Percentiles rank a stretch among this genome's conserved stretches.
phyloP scores from a whole-genome alignment of 148 eudicot species.

The Suaeda aralocaspica region DNA sequence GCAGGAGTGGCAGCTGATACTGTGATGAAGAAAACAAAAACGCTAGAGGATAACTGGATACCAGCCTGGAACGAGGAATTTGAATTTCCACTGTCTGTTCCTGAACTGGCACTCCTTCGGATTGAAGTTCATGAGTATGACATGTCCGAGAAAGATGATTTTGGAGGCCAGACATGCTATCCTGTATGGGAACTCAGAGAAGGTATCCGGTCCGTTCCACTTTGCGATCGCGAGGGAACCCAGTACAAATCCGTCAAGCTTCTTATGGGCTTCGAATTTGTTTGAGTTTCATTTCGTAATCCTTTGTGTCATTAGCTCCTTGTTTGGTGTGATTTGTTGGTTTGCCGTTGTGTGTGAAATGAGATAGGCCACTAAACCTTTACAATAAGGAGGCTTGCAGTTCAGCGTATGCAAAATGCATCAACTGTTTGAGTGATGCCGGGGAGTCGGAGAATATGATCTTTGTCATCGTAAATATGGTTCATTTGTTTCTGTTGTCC shows the following conservation, averaged over 20 bases:
- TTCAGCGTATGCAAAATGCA: not conserved
- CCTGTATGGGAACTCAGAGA: slow-evolving; percentile 37
- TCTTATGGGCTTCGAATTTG: slow-evolving; percentile 26
- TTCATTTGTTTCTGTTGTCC: not conserved
- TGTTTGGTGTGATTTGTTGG: slow-evolving; percentile 6
- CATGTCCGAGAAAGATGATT: slow-evolving; percentile 37
- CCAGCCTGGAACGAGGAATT: slow-evolving; percentile 38
- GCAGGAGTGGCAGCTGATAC: slow-evolving; percentile 32
- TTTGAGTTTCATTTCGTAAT: slow-evolving; percentile 4
- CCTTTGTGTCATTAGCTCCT: not conserved
- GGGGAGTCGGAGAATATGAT: not conserved
- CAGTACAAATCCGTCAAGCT: slow-evolving; percentile 32
- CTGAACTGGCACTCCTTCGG: slow-evolving; percentile 35
- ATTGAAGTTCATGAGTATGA: slow-evolving; percentile 38
- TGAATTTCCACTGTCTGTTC: slow-evolving; percentile 28
- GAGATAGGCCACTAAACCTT: not conserved
- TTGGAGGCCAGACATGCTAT: slow-evolving; percentile 35
- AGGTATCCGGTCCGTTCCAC: slow-evolving; percentile 34
- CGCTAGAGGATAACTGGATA: slow-evolving; percentile 36
- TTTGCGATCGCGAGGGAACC: slow-evolving; percentile 26
- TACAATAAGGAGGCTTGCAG: slow-evolving; percentile 1
- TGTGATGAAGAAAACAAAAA: slow-evolving; percentile 31
- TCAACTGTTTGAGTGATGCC: not conserved
- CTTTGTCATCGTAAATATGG: slow-evolving; percentile 6
- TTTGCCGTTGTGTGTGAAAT: slow-evolving; percentile 10